Percentiles rank a stretch among this genome's conserved stretches.
Conservation (phyloP, 805 yeast genomes). For the Spathaspora boniae region DNA sequence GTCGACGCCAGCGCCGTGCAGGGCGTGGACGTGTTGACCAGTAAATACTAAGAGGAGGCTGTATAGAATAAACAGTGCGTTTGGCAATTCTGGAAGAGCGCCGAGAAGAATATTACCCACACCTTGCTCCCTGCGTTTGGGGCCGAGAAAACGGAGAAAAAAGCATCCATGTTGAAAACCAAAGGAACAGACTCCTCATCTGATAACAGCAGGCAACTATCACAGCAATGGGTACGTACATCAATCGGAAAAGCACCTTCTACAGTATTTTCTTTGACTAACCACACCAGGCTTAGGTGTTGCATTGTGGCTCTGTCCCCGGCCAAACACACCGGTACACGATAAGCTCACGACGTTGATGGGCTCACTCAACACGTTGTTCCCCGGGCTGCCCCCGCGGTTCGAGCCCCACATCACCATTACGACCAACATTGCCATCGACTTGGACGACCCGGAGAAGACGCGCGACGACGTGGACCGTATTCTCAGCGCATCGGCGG, state of each 20-base stretch:
- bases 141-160: too few species aligned
- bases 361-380: slow-evolving; percentile 64
- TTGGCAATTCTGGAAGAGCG: background rate
- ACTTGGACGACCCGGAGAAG: slow-evolving; percentile 28
- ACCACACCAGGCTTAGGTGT: slow-evolving; percentile 29
- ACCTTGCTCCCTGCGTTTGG: too few species aligned
- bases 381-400: slow-evolving; percentile 60
- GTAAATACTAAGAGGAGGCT: slow-evolving; percentile 28
- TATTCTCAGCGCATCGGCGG: slow-evolving; percentile 54
- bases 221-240: slow-evolving; percentile 17
- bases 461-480: slow-evolving; percentile 55
- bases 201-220: too few species aligned
- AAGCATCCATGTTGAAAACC: too few species aligned
- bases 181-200: too few species aligned
- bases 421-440: slow-evolving; percentile 55
- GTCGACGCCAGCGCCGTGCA: slow-evolving; percentile 74
- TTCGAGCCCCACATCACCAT: slow-evolving; percentile 79
- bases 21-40: slow-evolving; percentile 48
- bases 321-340: slow-evolving; percentile 46
- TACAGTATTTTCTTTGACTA: slow-evolving; percentile 2
- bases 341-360: slow-evolving; percentile 59
- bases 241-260: background rate
- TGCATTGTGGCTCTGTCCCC: slow-evolving; percentile 78
- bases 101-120: background rate
- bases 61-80: background rate